A percentile compares a stretch with the other conserved stretches of the same genome.
Evolutionary conservation across 768 basidiomycete species (phyloP).

Genomic region (Boletus rubescentipes): DNA sequence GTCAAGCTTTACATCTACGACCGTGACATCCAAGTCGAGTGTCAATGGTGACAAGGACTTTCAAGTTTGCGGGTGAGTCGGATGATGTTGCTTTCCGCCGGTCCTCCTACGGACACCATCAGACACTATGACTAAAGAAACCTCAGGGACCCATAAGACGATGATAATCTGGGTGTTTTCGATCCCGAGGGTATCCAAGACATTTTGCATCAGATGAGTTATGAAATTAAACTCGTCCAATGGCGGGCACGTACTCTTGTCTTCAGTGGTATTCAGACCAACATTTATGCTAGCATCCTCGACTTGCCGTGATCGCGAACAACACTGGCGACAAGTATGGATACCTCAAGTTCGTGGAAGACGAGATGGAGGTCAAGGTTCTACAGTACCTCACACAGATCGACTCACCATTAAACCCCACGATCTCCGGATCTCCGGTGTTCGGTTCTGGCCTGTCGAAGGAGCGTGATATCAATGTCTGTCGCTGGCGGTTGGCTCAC

Average conservation of each 20-base stretch:
- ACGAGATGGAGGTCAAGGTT: conserved; percentile 3
- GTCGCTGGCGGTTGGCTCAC: no score
- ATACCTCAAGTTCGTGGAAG: conserved; percentile 13
- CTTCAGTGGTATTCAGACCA: not conserved
- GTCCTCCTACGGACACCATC: no score
- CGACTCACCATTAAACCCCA: conserved; percentile 8
- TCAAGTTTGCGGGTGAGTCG: no score
- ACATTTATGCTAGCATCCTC: conserved; percentile 10
- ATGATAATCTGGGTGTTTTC: not conserved
- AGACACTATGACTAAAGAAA: no score
- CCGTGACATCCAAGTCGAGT: no score
- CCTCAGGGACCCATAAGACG: not conserved
- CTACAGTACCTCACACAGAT: conserved; percentile 7
- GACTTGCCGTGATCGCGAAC: conserved; percentile 3
- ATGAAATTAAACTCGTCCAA: not conserved
- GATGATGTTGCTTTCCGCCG: no score
- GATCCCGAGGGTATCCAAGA: conserved; percentile 1
- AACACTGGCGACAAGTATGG: not conserved
- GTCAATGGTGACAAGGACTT: no score
- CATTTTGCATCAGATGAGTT: not conserved
- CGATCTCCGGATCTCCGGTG: conserved; percentile 5
- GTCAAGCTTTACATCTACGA: no score
- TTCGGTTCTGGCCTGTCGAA: conserved; percentile 1
- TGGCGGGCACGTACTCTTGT: not conserved
- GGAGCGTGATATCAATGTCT: no score